Evolutionary conservation across 2,329 filamentous ascomycete genomes (phyloP).

Genomic region (Penicillium expansum): DNA sequence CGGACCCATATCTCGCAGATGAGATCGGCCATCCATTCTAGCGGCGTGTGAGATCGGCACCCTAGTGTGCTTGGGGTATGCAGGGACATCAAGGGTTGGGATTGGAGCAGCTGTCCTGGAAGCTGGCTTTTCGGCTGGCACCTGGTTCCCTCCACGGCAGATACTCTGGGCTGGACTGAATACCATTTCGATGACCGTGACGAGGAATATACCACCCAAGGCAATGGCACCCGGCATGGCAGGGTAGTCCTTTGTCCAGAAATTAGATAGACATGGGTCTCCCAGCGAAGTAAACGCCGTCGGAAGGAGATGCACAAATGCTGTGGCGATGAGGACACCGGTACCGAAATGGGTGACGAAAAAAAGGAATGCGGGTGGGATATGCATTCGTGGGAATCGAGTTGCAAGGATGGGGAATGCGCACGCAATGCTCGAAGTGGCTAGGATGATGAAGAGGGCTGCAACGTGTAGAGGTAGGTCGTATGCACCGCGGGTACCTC

Average conservation of each 20-base stretch:
- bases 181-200: constrained; percentile 56
- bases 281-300: constrained; percentile 55
- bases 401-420: constrained; percentile 65
- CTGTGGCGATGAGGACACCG: constrained; percentile 80
- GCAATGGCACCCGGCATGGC: constrained; percentile 51
- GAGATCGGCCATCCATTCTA: constrained; percentile 15
- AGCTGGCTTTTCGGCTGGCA: neutral
- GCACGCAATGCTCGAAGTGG: constrained; percentile 56
- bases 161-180: constrained; percentile 43
- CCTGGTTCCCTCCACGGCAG: constrained; percentile 22
- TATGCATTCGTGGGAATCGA: constrained; percentile 56
- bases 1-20: constrained; percentile 29
- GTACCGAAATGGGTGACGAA: constrained; percentile 72
- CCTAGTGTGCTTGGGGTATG: neutral
- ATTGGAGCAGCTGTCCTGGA: neutral
- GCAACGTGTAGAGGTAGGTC: constrained; percentile 63
- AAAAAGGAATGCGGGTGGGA: constrained; percentile 47
- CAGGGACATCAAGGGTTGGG: neutral
- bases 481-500: constrained; percentile 45
- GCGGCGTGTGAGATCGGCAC: neutral
- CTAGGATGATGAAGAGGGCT: constrained; percentile 62
- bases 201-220: constrained; percentile 45
- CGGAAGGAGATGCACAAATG: constrained; percentile 74
- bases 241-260: constrained; percentile 48
- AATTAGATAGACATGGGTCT: constrained; percentile 53